Evolutionary conservation across 805 yeast genomes (phyloP).

Genomic region (Metschnikowia sp.): DNA sequence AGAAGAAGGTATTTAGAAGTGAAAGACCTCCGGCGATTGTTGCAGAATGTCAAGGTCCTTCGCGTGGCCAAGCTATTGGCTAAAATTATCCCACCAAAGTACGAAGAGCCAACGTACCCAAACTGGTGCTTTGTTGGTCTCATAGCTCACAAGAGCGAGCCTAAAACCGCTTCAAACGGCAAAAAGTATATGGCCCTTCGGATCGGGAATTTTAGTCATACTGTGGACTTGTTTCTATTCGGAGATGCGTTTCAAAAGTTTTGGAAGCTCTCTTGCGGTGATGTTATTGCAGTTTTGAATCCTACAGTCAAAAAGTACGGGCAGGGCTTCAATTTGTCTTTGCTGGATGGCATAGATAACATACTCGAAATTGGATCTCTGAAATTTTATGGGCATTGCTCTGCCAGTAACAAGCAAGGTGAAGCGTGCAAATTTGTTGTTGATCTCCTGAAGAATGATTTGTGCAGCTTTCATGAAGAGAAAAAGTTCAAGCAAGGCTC

Average conservation of each 20-base stretch:
- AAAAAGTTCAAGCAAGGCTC: conserved; percentile 46
- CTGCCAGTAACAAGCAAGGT: conserved; percentile 39
- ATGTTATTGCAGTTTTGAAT: conserved; percentile 68
- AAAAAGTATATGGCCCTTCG: conserved; percentile 58
- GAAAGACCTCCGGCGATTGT: conserved; percentile 14
- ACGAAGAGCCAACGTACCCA: conserved; percentile 60
- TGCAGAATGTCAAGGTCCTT: conserved; percentile 52
- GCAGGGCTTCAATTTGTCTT: conserved; percentile 48
- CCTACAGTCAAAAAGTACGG: conserved; percentile 51
- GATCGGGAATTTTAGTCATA: conserved; percentile 64
- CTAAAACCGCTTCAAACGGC: conserved; percentile 39
- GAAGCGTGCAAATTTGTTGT: conserved; percentile 63
- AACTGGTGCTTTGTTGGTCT: conserved; percentile 84
- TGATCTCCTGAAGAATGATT: conserved; percentile 47
- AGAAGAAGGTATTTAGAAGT: conserved; percentile 11
- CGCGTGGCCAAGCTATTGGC: conserved; percentile 59
- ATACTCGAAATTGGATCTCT: conserved; percentile 74
- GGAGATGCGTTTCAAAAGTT: conserved; percentile 65
- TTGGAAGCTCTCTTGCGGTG: conserved; percentile 75
- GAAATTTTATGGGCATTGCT: conserved; percentile 65
- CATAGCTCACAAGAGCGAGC: conserved; percentile 53
- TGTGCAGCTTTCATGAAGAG: conserved; percentile 75
- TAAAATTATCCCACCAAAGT: conserved; percentile 64
- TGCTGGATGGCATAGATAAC: conserved; percentile 48
- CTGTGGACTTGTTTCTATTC: conserved; percentile 59